Conservation (phyloP, 2,329 filamentous ascomycete species). For the Acrodontium crateriforme region DNA sequence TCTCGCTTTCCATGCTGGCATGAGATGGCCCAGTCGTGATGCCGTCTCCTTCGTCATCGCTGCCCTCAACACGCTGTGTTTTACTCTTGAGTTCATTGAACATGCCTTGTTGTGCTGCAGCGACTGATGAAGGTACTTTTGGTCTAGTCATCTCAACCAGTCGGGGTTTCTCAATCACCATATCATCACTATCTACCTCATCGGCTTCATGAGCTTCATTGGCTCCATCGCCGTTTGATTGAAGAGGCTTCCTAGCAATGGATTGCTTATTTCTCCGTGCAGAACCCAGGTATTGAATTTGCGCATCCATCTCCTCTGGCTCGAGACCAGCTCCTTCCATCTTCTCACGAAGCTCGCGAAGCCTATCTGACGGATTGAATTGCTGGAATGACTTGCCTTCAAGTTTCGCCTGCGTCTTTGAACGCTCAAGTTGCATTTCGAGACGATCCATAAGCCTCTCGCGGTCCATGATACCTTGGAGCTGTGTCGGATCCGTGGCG, state of each 20-base stretch:
- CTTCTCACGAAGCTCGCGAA: conserved; percentile 81
- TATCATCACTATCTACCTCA: conserved; percentile 38
- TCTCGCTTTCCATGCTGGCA: conserved; percentile 57
- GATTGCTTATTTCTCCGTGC: conserved; percentile 25
- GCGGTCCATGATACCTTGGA: conserved; percentile 87
- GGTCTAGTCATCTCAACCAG: conserved; percentile 69
- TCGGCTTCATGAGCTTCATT: conserved; percentile 38
- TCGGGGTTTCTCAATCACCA: conserved; percentile 64
- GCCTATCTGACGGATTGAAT: conserved; percentile 74
- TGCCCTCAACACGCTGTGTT: conserved; percentile 56
- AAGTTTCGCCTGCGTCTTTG: conserved; percentile 95
- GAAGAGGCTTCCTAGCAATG: conserved; percentile 23
- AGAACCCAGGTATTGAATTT: conserved; percentile 53
- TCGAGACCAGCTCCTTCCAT: conserved; percentile 57
- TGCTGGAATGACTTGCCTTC: conserved; percentile 84
- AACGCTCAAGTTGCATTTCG: conserved; percentile 87
- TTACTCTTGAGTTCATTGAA: conserved; percentile 60
- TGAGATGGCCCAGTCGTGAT: conserved; percentile 63
- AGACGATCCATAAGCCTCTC: conserved; percentile 85
- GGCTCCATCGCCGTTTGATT: conserved; percentile 25
- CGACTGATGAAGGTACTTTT: conserved; percentile 45
- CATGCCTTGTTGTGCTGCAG: conserved; percentile 42
- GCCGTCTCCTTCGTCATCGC: conserved; percentile 58
- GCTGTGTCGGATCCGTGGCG: conserved; percentile 54
- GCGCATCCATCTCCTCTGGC: conserved; percentile 28